These are phyloP conservation scores for Wickerhamomyces bisporus DNA, from an alignment of 805 yeast species.

Conservation along the genomic window DNA sequence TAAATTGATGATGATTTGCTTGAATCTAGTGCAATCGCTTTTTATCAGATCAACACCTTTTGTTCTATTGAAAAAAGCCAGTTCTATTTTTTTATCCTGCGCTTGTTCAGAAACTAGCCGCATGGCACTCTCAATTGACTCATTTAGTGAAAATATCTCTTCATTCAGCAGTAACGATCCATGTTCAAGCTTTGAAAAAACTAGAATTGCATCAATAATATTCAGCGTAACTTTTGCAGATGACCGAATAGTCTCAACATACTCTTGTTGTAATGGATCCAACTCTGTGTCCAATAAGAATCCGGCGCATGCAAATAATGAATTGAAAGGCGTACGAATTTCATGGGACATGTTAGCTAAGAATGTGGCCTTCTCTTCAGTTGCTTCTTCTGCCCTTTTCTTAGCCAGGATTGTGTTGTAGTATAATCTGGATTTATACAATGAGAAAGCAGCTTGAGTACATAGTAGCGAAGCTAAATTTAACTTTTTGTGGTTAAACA, in stretches of 20 bases:
- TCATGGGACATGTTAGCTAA: slow-evolving; percentile 85
- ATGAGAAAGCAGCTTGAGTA: slow-evolving; percentile 48
- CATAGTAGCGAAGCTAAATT: slow-evolving; percentile 39
- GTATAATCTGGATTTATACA: slow-evolving; percentile 42
- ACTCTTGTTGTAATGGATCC: slow-evolving; percentile 83
- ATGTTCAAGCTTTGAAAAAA: slow-evolving; percentile 87
- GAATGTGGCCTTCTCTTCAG: slow-evolving; percentile 80
- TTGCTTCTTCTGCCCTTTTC: slow-evolving; percentile 88
- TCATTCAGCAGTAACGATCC: slow-evolving; percentile 83
- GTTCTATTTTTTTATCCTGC: slow-evolving; percentile 70
- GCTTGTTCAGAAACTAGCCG: slow-evolving; percentile 86
- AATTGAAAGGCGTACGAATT: slow-evolving; percentile 86
- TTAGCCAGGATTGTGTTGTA: slow-evolving; percentile 57
- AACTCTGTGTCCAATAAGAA: slow-evolving; percentile 77
- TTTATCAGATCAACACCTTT: slow-evolving; percentile 75
- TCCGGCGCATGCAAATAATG: slow-evolving; percentile 90
- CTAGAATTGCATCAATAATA: slow-evolving; percentile 82
- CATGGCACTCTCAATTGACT: slow-evolving; percentile 82
- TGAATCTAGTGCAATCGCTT: slow-evolving; percentile 79
- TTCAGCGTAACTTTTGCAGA: slow-evolving; percentile 81
- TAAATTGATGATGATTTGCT: slow-evolving; percentile 77
- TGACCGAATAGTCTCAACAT: slow-evolving; percentile 81
- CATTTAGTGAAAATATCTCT: slow-evolving; percentile 74
- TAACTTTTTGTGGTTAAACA: slow-evolving; percentile 30
- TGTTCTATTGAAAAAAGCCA: slow-evolving; percentile 73